phyloP scores from a whole-genome alignment of 371 early-diverging fungal genomes.

The Haplosporangium sp. region DNA sequence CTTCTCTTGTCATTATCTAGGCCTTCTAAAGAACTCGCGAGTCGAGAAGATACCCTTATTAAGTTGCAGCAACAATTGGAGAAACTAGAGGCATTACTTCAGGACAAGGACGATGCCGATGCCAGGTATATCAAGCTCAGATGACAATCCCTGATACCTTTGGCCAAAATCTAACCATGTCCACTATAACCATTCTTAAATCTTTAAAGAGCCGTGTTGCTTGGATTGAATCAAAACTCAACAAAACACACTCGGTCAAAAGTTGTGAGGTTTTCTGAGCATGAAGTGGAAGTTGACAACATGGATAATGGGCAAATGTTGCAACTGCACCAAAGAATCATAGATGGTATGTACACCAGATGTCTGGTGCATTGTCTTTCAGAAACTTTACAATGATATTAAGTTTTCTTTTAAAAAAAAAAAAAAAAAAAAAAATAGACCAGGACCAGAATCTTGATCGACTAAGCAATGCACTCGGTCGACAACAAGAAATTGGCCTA shows the following conservation, averaged over 20 bases:
- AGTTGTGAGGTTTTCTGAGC: conserved; percentile 62
- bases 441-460: conserved; percentile 84
- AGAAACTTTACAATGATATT: neutral
- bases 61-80: conserved; percentile 72
- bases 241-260: conserved; percentile 53
- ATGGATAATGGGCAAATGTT: conserved; percentile 73
- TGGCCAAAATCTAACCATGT: neutral
- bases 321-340: conserved; percentile 81
- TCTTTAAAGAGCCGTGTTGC: conserved; percentile 26
- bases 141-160: too few species aligned
- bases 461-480: conserved; percentile 71
- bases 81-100: conserved; percentile 68
- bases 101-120: conserved; percentile 62
- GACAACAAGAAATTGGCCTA: conserved; percentile 81
- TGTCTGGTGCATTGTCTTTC: neutral
- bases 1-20: conserved; percentile 31
- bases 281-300: conserved; percentile 62
- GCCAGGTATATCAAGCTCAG: conserved; percentile 56
- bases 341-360: conserved; percentile 66
- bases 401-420: neutral
- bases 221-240: conserved; percentile 46
- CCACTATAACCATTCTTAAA: neutral
- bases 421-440: conserved; percentile 54
- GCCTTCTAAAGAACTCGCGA: conserved; percentile 62
- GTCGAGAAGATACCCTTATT: conserved; percentile 69